phyloP scores from a whole-genome alignment of 257 asterid genomes.

The Ilex aquifolium region DNA sequence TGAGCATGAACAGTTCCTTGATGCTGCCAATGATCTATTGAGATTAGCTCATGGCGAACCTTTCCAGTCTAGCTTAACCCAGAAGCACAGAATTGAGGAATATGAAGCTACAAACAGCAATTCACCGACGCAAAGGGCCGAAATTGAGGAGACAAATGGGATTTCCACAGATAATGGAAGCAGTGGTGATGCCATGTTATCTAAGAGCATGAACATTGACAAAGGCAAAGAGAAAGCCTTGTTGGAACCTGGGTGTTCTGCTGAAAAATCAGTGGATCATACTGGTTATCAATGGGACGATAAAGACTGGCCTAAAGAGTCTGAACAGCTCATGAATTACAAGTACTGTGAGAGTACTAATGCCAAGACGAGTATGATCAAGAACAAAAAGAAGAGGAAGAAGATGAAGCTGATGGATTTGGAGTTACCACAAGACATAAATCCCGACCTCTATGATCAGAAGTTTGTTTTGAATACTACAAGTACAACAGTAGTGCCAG shows the following conservation, averaged over 20 bases:
- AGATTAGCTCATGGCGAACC: slow-evolving; percentile 28
- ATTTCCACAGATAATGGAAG: not conserved
- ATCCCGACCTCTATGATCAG: not conserved
- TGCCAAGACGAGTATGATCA: not conserved
- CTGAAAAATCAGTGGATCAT: too few species aligned
- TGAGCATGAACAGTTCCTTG: slow-evolving; percentile 17
- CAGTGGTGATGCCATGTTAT: too few species aligned
- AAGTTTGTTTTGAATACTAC: not conserved
- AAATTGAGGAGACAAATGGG: slow-evolving; percentile 1
- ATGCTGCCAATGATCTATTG: slow-evolving; percentile 39
- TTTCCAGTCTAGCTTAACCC: not conserved
- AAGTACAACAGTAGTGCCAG: slow-evolving; percentile 3
- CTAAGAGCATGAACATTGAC: too few species aligned
- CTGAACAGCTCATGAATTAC: not conserved
- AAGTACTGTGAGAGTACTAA: not conserved
- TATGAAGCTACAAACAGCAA: slow-evolving; percentile 23
- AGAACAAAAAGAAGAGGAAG: slow-evolving; percentile 34
- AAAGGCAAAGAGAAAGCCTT: too few species aligned
- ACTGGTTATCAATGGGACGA: not conserved
- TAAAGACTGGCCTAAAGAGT: not conserved
- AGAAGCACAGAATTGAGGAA: slow-evolving; percentile 10
- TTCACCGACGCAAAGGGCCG: slow-evolving; percentile 14
- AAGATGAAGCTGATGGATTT: slow-evolving; percentile 29
- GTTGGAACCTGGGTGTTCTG: too few species aligned
- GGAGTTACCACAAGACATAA: slow-evolving; percentile 13